Base-by-base conservation (phyloP, 2,329 filamentous ascomycete genomes). In the Fusarium haematococcum region DNA sequence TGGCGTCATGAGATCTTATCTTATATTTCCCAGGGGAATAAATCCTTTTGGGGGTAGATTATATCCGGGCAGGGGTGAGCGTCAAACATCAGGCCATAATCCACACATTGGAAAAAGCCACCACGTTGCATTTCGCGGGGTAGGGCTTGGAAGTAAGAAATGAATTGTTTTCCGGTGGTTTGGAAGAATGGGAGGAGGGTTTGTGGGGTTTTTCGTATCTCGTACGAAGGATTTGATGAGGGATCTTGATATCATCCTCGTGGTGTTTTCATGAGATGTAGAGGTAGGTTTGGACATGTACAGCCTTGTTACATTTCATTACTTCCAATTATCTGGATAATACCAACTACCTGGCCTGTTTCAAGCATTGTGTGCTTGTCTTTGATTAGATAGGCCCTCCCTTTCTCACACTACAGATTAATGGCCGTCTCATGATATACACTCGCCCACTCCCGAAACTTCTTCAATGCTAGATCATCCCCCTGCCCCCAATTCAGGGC, bases 41-140 rank as follows among this genome's bases (percentile, higher is more conserved):
- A 39, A 18, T n/a, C 16, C 25, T 13, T 6, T 30, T 52, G 27
- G 13, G 25, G 27, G 18, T 14, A 32, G 27, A 54, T 54, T 54
- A 54, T 54, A 33, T 54, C 50, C 50, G 27, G 50, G 11, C 27
- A 32, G 48, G 48, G 48, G 48, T 30, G 25, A 25, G 65, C 62
- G 62, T 69, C 62, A 75, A 75, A 50, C 72, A 77, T 78, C 77
- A 78, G 73, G 67, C 76, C 77, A 78, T 78, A 74, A 69, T 58
- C 63, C 58, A 76, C 66, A 64, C 60, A 63, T 52, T 43, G 35
- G 61, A 5, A 62, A 58, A 66, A 64, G 68, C 65, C 60, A 73
- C 67, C 64, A 69, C 61, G 76, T 79, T 79, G 68, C 74, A 79
- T 79, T 79, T 78, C 76, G 76, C 70, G 77, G 77, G 77, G 77